These are phyloP conservation scores for Berkeleyomyces rouxiae DNA, from an alignment of 2,329 filamentous ascomycete genomes.

Conservation along the genomic window DNA sequence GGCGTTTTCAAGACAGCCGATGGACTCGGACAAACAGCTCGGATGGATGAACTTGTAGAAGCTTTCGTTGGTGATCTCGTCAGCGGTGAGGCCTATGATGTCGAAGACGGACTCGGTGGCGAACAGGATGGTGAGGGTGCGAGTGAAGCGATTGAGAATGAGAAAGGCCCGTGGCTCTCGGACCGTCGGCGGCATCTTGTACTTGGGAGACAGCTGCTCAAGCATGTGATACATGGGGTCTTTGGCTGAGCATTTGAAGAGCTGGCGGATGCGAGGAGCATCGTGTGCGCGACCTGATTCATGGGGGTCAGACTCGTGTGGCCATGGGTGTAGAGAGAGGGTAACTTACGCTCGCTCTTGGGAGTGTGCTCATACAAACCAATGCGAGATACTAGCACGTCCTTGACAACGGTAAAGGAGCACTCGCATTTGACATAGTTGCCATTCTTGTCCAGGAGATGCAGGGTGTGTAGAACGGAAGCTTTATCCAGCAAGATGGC, in stretches of 20 bases:
- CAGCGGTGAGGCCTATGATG: slow-evolving; percentile 57
- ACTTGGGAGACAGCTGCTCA: slow-evolving; percentile 69
- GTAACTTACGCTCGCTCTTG: slow-evolving; percentile 55
- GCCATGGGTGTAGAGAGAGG: neutral
- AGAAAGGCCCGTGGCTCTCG: slow-evolving; percentile 71
- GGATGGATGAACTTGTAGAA: slow-evolving; percentile 80
- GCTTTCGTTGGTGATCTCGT: slow-evolving; percentile 55
- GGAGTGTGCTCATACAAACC: slow-evolving; percentile 55
- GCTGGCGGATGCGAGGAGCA: slow-evolving; percentile 58
- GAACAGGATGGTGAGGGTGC: slow-evolving; percentile 72
- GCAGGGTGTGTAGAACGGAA: slow-evolving; percentile 46
- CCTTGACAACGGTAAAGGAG: slow-evolving; percentile 76
- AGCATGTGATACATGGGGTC: slow-evolving; percentile 85
- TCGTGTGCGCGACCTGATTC: slow-evolving; percentile 53
- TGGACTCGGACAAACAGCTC: slow-evolving; percentile 58
- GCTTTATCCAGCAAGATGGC: slow-evolving; percentile 69
- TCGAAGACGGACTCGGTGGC: slow-evolving; percentile 59
- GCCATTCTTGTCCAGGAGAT: slow-evolving; percentile 6
- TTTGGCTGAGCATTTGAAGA: slow-evolving; percentile 66
- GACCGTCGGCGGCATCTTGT: slow-evolving; percentile 43
- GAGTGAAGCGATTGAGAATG: slow-evolving; percentile 73
- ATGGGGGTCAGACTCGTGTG: neutral
- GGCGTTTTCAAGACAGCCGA: slow-evolving; percentile 64
- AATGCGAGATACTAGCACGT: slow-evolving; percentile 72
- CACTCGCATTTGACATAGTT: slow-evolving; percentile 67